phyloP scores from a whole-genome alignment of 306 rosid genomes.

The Cucurbita pepo region DNA sequence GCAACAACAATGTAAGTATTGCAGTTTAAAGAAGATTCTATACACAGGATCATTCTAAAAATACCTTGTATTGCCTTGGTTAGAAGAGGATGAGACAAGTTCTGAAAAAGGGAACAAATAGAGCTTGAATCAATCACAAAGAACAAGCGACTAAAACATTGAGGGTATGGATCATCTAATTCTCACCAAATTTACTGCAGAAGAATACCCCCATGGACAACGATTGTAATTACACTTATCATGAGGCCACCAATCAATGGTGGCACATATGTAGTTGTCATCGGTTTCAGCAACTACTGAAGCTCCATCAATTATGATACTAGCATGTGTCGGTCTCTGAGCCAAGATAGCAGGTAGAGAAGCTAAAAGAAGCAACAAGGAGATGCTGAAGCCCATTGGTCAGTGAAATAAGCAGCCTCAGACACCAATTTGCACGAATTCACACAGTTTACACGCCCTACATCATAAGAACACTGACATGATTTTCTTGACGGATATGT shows the following conservation, averaged over 20 bases:
- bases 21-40: not conserved
- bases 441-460: not conserved
- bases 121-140: not conserved
- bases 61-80: constrained; percentile 72
- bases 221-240: constrained; percentile 73
- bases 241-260: constrained; percentile 97
- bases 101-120: constrained; percentile 9
- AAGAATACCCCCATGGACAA: constrained; percentile 81
- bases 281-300: constrained; percentile 39
- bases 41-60: not conserved
- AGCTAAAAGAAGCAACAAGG: constrained; percentile 33
- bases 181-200: constrained; percentile 55
- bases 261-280: constrained; percentile 75
- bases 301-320: constrained; percentile 41
- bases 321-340: constrained; percentile 28
- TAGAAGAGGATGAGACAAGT: constrained; percentile 49
- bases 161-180: not conserved
- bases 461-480: not conserved
- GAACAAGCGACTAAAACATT: not conserved
- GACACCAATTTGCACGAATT: not conserved
- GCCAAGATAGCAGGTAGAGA: constrained; percentile 29
- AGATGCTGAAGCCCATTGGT: constrained; percentile 38
- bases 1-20: not conserved
- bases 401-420: constrained; percentile 10
- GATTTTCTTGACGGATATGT: not conserved